Evolutionary conservation across 345 rosid genomes (phyloP).

Genomic region (Camelina hispida): DNA sequence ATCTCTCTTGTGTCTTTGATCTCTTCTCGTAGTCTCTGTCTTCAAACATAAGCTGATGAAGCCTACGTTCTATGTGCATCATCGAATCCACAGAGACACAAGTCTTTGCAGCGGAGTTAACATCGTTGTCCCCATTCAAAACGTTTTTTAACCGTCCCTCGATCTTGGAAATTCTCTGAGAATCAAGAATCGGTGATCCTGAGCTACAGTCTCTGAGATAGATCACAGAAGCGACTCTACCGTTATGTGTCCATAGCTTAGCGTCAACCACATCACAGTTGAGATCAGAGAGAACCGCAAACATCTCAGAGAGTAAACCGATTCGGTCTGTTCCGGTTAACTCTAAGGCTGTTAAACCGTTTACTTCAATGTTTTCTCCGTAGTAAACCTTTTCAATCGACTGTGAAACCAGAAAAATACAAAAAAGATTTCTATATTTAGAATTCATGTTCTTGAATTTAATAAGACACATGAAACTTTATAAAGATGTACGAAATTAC

Average conservation of each 20-base stretch:
- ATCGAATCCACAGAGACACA: conserved; percentile 69
- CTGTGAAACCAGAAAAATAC: conserved; percentile 43
- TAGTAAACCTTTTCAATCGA: conserved; percentile 63
- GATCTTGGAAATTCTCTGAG: conserved; percentile 57
- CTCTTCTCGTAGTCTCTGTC: conserved; percentile 89
- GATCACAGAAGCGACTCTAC: conserved; percentile 69
- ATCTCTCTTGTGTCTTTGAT: conserved; percentile 49
- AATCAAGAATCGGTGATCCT: conserved; percentile 72
- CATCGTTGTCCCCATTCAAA: conserved; percentile 82
- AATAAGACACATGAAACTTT: not conserved
- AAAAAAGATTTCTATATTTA: conserved; percentile 21
- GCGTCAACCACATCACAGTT: conserved; percentile 80
- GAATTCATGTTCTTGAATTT: conserved; percentile 17
- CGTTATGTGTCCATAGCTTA: conserved; percentile 88
- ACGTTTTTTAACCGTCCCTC: conserved; percentile 69
- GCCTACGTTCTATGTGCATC: conserved; percentile 86
- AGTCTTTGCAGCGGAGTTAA: conserved; percentile 74
- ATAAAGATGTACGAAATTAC: conserved; percentile 42
- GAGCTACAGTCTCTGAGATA: conserved; percentile 65
- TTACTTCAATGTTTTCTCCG: conserved; percentile 53
- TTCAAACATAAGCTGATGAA: conserved; percentile 97
- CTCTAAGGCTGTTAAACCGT: conserved; percentile 70
- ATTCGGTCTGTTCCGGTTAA: conserved; percentile 80
- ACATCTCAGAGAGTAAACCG: conserved; percentile 76
- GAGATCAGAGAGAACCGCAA: conserved; percentile 82